A percentile compares a stretch with the other conserved stretches of the same genome.
Evolutionary conservation across 129 eudicot genomes (phyloP).

Genomic region (Smallanthus sonchifolius): DNA sequence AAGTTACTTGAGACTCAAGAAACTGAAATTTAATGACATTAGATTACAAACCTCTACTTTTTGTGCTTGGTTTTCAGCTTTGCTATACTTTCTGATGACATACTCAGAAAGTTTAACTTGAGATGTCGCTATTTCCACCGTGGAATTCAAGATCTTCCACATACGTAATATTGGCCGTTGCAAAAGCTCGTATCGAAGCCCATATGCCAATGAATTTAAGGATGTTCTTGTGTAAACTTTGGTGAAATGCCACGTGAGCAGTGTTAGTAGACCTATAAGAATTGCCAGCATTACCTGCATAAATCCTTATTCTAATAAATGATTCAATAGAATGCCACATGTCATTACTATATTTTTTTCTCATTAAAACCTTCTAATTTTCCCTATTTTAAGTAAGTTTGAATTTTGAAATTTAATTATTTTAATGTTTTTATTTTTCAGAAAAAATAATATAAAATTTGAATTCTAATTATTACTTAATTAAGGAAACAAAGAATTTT

Average conservation of each 20-base stretch:
- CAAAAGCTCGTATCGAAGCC: conserved; percentile 80
- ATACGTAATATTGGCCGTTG: conserved; percentile 80
- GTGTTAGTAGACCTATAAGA: conserved; percentile 80
- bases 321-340: no score
- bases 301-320: conserved; percentile 12
- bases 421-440: no score
- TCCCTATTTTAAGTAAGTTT: no score
- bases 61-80: conserved; percentile 69
- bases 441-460: no score
- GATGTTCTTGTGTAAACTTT: conserved; percentile 83
- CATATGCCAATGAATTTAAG: conserved; percentile 66
- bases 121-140: conserved; percentile 76
- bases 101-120: conserved; percentile 83
- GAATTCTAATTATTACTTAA: no score
- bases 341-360: no score
- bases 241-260: conserved; percentile 94
- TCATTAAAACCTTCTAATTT: no score
- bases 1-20: background rate
- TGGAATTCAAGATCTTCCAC: conserved; percentile 92
- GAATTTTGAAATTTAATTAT: no score
- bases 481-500: no score
- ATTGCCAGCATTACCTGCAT: conserved; percentile 84
- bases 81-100: conserved; percentile 63
- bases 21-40: background rate
- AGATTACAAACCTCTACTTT: conserved; percentile 71